These are phyloP conservation scores for Heimioporus sp. DNA, from an alignment of 768 basidiomycete species.

Conservation along the genomic window DNA sequence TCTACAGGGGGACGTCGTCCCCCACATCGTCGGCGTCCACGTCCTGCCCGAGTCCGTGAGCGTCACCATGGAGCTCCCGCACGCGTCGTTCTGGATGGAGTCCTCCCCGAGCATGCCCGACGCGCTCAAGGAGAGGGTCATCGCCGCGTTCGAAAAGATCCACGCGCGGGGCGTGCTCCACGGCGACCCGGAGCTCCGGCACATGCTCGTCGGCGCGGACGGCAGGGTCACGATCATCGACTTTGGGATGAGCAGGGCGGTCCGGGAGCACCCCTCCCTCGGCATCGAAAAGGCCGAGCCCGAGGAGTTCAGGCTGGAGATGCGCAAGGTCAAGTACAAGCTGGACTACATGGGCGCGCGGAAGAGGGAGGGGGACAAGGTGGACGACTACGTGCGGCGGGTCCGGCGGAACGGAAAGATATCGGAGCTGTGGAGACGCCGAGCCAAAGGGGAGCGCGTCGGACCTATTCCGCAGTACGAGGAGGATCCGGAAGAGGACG, in stretches of 20 bases:
- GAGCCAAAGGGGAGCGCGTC: conserved; percentile 25
- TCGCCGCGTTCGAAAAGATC: conserved; percentile 49
- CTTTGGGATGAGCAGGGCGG: conserved; percentile 44
- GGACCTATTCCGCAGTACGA: conserved; percentile 32
- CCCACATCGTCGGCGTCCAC: conserved; percentile 51
- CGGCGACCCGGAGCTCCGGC: conserved; percentile 45
- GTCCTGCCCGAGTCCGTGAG: conserved; percentile 37
- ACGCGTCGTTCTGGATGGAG: conserved; percentile 59
- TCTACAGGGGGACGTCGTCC: conserved; percentile 53
- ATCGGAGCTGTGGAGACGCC: conserved; percentile 26
- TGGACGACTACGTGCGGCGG: conserved; percentile 28
- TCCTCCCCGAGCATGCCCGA: conserved; percentile 56
- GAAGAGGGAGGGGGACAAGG: conserved; percentile 34
- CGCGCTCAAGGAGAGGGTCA: conserved; percentile 48
- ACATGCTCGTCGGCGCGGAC: conserved; percentile 56
- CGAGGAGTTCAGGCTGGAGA: conserved; percentile 47
- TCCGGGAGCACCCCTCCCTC: conserved; percentile 29
- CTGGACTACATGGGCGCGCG: conserved; percentile 45
- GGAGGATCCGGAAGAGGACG: conserved; percentile 32
- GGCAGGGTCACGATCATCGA: conserved; percentile 53
- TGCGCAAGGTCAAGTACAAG: conserved; percentile 54
- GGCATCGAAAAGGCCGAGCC: conserved; percentile 36
- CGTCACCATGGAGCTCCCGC: conserved; percentile 52
- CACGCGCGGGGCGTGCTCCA: conserved; percentile 49
- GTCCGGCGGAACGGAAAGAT: conserved; percentile 27